phyloP scores from a whole-genome alignment of 1,284 basidiomycete species.

The Porogramme epimiltina region DNA sequence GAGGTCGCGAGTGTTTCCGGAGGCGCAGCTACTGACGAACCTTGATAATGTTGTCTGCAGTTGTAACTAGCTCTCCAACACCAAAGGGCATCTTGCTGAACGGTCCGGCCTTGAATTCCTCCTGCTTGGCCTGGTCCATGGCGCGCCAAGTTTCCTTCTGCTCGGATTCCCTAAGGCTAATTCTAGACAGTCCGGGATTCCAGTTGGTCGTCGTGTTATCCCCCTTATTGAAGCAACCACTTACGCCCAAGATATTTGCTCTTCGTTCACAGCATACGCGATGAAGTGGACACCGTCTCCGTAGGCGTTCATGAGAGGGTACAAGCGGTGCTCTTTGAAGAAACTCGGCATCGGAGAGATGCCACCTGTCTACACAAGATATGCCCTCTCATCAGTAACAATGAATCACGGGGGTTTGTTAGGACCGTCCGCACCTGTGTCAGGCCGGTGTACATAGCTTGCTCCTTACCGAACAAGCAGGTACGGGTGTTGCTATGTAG shows the following conservation, averaged over 20 bases:
- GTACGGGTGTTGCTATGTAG: slow-evolving; percentile 45
- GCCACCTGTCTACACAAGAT: slow-evolving; percentile 34
- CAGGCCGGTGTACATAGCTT: slow-evolving; percentile 41
- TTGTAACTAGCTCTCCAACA: slow-evolving; percentile 38
- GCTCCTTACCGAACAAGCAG: slow-evolving; percentile 42
- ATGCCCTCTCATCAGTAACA: neutral
- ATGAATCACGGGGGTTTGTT: neutral
- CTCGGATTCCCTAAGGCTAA: slow-evolving; percentile 41
- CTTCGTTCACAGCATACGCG: slow-evolving; percentile 38
- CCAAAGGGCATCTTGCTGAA: slow-evolving; percentile 38
- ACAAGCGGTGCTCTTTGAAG: slow-evolving; percentile 6
- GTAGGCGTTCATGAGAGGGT: slow-evolving; percentile 37
- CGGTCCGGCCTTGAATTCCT: slow-evolving; percentile 33
- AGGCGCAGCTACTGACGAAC: slow-evolving; percentile 26
- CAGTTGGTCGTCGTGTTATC: no score
- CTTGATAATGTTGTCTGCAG: slow-evolving; percentile 40
- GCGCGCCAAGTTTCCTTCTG: slow-evolving; percentile 45
- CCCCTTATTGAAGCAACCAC: slow-evolving; percentile 19
- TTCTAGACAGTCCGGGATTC: slow-evolving; percentile 24
- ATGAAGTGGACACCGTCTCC: slow-evolving; percentile 42
- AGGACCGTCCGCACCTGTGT: slow-evolving; percentile 34
- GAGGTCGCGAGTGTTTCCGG: no score
- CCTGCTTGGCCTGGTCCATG: slow-evolving; percentile 34
- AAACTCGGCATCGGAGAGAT: slow-evolving; percentile 34
- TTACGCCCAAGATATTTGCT: slow-evolving; percentile 42